These are phyloP conservation scores for Fraxinus ornus DNA, from an alignment of 305 asterid species.

Conservation along the genomic window DNA sequence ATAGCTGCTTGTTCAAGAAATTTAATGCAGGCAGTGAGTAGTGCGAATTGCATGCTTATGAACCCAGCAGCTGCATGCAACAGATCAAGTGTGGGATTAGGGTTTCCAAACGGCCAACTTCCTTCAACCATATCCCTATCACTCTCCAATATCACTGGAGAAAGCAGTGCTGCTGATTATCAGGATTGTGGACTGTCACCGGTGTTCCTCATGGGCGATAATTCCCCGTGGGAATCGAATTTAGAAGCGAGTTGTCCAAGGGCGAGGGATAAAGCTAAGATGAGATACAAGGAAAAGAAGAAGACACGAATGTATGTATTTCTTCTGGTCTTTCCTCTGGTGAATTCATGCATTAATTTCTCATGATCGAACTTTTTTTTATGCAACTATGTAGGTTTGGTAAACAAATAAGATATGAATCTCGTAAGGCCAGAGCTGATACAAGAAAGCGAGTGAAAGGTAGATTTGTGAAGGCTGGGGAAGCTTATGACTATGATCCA, in stretches of 20 bases:
- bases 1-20: conserved; percentile 23
- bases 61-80: conserved; percentile 23
- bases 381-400: background rate
- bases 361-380: background rate
- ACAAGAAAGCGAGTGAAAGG: conserved; percentile 85
- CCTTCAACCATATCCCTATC: conserved; percentile 45
- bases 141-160: conserved; percentile 6
- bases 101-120: conserved; percentile 42
- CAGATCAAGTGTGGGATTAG: conserved; percentile 23
- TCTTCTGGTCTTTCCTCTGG: conserved; percentile 3
- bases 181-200: conserved; percentile 70
- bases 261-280: conserved; percentile 74
- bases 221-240: conserved; percentile 55
- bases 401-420: conserved; percentile 69
- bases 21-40: conserved; percentile 32
- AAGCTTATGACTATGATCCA: conserved; percentile 53
- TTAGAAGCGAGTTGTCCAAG: conserved; percentile 51
- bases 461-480: conserved; percentile 81
- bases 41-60: conserved; percentile 39
- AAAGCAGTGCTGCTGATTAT: conserved; percentile 51
- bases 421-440: conserved; percentile 88
- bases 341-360: background rate
- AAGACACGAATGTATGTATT: conserved; percentile 61
- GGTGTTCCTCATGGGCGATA: conserved; percentile 37
- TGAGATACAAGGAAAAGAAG: conserved; percentile 83